Percentiles rank a stretch among this genome's conserved stretches.
Evolutionary conservation across 2,329 filamentous ascomycete genomes (phyloP).

Genomic region (Fusarium keratoplasticum): DNA sequence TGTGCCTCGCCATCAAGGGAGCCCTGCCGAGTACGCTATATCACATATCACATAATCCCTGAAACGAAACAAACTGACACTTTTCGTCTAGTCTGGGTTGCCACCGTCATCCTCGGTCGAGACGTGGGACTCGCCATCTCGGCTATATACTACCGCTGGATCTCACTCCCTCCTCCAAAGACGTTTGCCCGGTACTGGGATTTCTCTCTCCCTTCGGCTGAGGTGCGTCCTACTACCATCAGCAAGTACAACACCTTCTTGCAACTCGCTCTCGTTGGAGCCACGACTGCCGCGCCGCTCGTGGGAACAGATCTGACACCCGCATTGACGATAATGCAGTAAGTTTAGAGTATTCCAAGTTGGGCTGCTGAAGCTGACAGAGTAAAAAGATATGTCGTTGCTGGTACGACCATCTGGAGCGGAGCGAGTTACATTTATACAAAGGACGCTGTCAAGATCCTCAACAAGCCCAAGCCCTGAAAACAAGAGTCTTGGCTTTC

Average conservation of each 20-base stretch:
- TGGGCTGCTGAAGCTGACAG: too few species aligned
- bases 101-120: conserved; percentile 88
- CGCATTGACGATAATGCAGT: conserved; percentile 73
- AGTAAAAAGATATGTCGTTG: too few species aligned
- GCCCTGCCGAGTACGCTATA: conserved; percentile 75
- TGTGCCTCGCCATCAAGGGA: conserved; percentile 85
- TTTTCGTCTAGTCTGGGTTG: conserved; percentile 80
- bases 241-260: conserved; percentile 95
- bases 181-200: conserved; percentile 96
- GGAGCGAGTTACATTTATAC: conserved; percentile 91
- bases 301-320: conserved; percentile 68
- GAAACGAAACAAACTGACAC: background rate
- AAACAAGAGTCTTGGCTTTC: conserved; percentile 27
- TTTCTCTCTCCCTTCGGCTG: conserved; percentile 89
- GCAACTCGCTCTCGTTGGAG: conserved; percentile 87
- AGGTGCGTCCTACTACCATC: conserved; percentile 85
- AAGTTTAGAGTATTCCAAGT: conserved; percentile 50
- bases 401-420: conserved; percentile 91
- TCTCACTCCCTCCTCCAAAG: conserved; percentile 92
- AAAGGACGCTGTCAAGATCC: conserved; percentile 91
- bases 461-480: conserved; percentile 55
- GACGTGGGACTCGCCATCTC: conserved; percentile 86
- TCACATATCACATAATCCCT: background rate
- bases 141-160: conserved; percentile 96
- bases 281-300: conserved; percentile 84